Conservation (phyloP, 805 yeast genomes). For the Wickerhamomyces hampshirensis region DNA sequence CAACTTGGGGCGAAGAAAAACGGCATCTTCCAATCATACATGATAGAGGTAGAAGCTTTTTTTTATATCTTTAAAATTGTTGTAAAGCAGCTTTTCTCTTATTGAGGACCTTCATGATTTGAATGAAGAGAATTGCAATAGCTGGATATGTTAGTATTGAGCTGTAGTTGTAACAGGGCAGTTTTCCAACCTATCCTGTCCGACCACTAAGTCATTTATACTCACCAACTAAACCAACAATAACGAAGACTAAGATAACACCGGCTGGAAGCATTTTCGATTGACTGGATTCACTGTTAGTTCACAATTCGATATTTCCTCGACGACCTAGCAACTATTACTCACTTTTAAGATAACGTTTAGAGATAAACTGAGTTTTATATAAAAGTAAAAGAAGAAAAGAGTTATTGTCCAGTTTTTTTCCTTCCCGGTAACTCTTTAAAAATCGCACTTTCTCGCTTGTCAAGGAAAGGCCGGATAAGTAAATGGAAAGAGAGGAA, state of each 20-base stretch:
- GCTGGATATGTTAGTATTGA: conserved; percentile 4
- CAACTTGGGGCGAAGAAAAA: no score
- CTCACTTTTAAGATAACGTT: no score
- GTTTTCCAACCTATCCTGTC: conserved; percentile 1
- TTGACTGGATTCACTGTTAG: no score
- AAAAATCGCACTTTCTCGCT: no score
- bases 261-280: conserved; percentile 28
- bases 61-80: conserved; percentile 15
- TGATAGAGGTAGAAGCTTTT: background rate
- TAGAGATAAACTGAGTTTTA: no score
- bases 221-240: conserved; percentile 25
- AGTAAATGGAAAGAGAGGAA: background rate
- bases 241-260: conserved; percentile 28
- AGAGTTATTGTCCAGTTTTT: background rate
- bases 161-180: background rate
- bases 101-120: conserved; percentile 9
- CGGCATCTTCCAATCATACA: background rate
- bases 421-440: background rate
- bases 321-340: no score
- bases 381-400: background rate
- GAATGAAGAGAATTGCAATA: conserved; percentile 13
- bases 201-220: conserved; percentile 1
- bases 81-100: conserved; percentile 24
- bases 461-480: no score
- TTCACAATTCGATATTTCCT: no score